Evolutionary conservation across 495 filamentous ascomycete genomes (phyloP).

Genomic region (Penicillium fimorum): DNA sequence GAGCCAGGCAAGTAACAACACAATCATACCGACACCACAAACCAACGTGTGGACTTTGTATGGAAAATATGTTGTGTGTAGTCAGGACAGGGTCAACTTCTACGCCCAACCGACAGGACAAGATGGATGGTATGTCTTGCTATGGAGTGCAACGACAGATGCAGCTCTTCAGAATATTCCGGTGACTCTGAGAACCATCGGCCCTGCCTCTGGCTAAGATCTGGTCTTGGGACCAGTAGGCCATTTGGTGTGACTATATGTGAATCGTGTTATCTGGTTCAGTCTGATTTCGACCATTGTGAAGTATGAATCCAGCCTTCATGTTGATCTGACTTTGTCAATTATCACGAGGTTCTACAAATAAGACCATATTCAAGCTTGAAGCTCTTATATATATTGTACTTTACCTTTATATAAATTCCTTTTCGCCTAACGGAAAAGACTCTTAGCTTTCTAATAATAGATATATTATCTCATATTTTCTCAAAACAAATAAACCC

Average conservation of each 20-base stretch:
- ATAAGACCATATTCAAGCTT: background rate
- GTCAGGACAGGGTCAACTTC: slow-evolving; percentile 10
- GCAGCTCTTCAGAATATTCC: slow-evolving; percentile 19
- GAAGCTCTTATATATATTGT: too few relatives aligned
- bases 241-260: background rate
- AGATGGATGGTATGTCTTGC: slow-evolving; percentile 27
- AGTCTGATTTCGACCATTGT: too few relatives aligned
- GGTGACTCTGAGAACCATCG: slow-evolving; percentile 26
- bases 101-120: slow-evolving; percentile 14
- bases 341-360: background rate
- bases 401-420: too few relatives aligned
- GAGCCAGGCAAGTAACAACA: background rate
- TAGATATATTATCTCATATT: too few relatives aligned
- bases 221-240: background rate
- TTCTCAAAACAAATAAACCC: background rate
- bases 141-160: slow-evolving; percentile 33
- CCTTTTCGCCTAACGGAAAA: too few relatives aligned
- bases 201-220: slow-evolving; percentile 13
- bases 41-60: slow-evolving; percentile 24
- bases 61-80: slow-evolving; percentile 26
- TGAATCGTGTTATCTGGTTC: background rate
- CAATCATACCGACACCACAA: background rate
- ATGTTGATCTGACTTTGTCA: background rate
- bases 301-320: background rate
- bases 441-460: too few relatives aligned